Evolutionary conservation across 164 flowering plant species (phyloP).

Genomic region (Euptelea pleiosperma): DNA sequence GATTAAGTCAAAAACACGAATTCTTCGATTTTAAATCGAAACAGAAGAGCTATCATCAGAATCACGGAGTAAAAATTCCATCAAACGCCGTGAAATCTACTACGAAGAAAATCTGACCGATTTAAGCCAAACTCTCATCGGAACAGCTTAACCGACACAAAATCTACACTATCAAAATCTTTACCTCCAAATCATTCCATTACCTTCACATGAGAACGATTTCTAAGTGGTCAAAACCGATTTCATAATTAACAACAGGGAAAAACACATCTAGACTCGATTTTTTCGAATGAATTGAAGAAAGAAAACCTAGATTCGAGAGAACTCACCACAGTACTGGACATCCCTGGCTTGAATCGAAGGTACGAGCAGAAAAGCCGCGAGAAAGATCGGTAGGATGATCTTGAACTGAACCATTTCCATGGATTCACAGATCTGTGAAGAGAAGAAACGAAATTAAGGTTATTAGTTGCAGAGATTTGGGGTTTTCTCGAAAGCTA

Average conservation of each 20-base stretch:
- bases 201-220: too few relatives aligned
- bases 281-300: neutral
- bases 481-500: neutral
- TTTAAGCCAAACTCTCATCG: too few relatives aligned
- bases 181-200: too few relatives aligned
- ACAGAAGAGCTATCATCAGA: neutral
- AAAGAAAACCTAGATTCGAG: neutral
- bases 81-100: too few relatives aligned
- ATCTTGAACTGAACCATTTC: constrained; percentile 19
- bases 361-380: constrained; percentile 20
- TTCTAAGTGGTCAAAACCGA: too few relatives aligned
- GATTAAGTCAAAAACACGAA: neutral
- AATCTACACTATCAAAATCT: too few relatives aligned
- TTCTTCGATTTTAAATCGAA: neutral
- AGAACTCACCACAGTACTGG: constrained; percentile 42
- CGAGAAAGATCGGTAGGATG: constrained; percentile 18
- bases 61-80: neutral
- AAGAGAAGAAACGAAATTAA: neutral
- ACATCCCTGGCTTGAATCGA: constrained; percentile 30
- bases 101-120: neutral
- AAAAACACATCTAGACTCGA: neutral
- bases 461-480: neutral
- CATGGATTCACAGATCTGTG: constrained; percentile 14
- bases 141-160: too few relatives aligned
- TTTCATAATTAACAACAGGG: neutral